Percentiles rank a stretch among this genome's conserved stretches.
phyloP scores from a whole-genome alignment of 768 basidiomycete species.

The Tylopilus felleus region DNA sequence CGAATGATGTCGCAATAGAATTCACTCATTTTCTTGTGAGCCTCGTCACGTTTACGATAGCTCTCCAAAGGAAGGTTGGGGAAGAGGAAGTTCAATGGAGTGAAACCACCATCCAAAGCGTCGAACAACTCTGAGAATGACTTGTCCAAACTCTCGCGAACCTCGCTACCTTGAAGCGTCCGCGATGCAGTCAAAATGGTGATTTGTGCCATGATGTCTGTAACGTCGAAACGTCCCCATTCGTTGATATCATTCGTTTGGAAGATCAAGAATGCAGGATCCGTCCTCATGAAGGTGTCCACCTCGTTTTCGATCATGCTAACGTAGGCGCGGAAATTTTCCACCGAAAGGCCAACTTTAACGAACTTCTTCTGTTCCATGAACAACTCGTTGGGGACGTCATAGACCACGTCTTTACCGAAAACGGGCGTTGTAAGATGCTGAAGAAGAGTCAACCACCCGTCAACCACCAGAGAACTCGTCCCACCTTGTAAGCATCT shows the following conservation, averaged over 20 bases:
- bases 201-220: constrained; percentile 76
- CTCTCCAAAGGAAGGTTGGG: constrained; percentile 88
- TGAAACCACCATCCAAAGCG: constrained; percentile 94
- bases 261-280: constrained; percentile 57
- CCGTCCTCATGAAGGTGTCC: constrained; percentile 64
- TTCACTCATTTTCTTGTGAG: constrained; percentile 89
- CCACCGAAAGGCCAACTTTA: constrained; percentile 90
- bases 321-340: constrained; percentile 84
- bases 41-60: constrained; percentile 84
- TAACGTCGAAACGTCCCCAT: constrained; percentile 76
- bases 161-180: constrained; percentile 91
- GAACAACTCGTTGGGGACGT: constrained; percentile 91
- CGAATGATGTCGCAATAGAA: constrained; percentile 89
- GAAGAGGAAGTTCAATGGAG: constrained; percentile 93
- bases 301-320: constrained; percentile 79
- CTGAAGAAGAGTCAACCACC: constrained; percentile 37
- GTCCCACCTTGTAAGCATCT: constrained; percentile 85
- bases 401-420: constrained; percentile 96
- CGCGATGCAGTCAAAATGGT: constrained; percentile 93
- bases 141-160: constrained; percentile 75
- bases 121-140: constrained; percentile 80
- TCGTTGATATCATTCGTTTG: constrained; percentile 66
- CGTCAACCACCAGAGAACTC: not conserved
- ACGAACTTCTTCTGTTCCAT: constrained; percentile 99
- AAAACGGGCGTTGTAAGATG: constrained; percentile 93